Base-by-base conservation (phyloP, 1,139 yeast genomes). In the Taiozyma sp. region DNA sequence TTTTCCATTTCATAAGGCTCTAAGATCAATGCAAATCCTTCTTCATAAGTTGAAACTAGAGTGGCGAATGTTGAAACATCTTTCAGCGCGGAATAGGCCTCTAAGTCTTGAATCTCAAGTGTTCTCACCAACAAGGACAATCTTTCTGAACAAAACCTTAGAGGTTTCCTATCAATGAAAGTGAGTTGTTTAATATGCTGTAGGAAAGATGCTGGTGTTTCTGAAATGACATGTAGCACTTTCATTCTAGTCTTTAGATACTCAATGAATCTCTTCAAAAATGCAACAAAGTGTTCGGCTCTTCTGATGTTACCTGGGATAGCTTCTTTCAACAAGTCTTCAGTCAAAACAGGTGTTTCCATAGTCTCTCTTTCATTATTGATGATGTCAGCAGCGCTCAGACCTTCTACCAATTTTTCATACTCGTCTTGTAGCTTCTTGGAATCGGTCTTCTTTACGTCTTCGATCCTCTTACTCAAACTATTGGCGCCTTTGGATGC, bases 61-160 rank as follows among this genome's bases (percentile, higher is more conserved):
- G 99, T 93, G 1, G 99, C 99, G 75, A 93, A 93, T 0, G 97
- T 91, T 0, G 97, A 98, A 53, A 93, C 89, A 65, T 95, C 99
- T 65, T 93, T 95, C 53, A 93, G 74, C 0, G 99, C 96, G 55
- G 86, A 83, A 58, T 88, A 91, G 63, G 93, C 98, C 60, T 95
- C 99, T 52, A 95, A 85, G 46, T 92, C 96, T 1, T 83, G 74
- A 36, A 95, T 78, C 63, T 95, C 98, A 55, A 93, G 74, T 0
- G 99, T 93, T 55, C 97, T 74, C 3, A 93, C 97, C 56, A 93
- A 71, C 48, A 95, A 76, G 3, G 97, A 88, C 36, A 93, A 74
- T 58, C 99, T 76, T 64, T 93, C 99, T 0, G 97, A 85, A 64
- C 98, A 91, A 66, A 91, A 93, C 53, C 96, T 70, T 47, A 93